Percentiles rank a stretch among this genome's conserved stretches.
Conservation (phyloP, 305 asterid genomes). For the Rubia balearica region DNA sequence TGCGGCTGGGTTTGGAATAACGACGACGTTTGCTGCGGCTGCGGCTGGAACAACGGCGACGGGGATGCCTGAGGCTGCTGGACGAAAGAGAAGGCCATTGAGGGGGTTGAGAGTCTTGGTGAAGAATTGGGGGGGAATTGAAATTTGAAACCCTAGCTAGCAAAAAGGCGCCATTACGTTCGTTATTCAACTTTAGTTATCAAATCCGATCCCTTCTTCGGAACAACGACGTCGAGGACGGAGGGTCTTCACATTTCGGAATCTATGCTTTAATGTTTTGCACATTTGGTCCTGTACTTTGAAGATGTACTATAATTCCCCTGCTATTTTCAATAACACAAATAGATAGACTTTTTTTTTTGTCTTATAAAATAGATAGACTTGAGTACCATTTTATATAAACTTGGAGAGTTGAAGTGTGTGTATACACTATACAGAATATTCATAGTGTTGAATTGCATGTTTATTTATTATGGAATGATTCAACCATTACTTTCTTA, state of each 20-base stretch:
- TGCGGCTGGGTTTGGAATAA: constrained; percentile 30
- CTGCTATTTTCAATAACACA: neutral
- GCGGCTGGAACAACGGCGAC: constrained; percentile 24
- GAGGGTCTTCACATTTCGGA: too few species aligned
- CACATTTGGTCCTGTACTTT: neutral
- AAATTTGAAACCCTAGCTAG: constrained; percentile 26
- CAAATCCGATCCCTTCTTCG: neutral
- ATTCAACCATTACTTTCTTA: too few species aligned
- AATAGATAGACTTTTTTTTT: neutral
- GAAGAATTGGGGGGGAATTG: constrained; percentile 1
- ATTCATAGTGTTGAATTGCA: too few species aligned
- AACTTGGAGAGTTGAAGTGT: too few species aligned
- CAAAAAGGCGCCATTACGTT: constrained; percentile 25
- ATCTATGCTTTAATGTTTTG: neutral
- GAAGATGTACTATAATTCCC: neutral
- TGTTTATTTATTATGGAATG: too few species aligned
- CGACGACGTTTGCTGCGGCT: constrained; percentile 35
- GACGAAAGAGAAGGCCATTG: constrained; percentile 52
- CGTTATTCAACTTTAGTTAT: neutral
- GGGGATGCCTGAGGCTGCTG: constrained; percentile 50
- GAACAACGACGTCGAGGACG: neutral
- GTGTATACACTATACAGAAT: too few species aligned
- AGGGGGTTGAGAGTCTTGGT: neutral
- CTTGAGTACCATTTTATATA: too few species aligned
- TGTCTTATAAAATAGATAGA: neutral